Evolutionary conservation across 208 protist species (phyloP).

Genomic region (Vickermania spadyakhi): DNA sequence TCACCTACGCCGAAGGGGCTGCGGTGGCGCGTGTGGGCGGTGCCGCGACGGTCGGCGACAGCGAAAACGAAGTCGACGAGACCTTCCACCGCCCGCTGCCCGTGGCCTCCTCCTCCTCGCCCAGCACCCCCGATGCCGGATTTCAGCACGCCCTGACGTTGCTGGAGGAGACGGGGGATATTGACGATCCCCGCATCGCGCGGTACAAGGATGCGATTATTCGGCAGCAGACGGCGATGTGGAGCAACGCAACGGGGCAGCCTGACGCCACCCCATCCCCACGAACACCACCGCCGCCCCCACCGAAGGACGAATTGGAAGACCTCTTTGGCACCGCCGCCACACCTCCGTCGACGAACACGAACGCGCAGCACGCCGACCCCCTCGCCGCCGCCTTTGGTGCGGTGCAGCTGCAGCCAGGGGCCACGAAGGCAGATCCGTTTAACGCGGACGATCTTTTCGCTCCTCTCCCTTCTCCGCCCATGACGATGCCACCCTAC

Average conservation of each 20-base stretch:
- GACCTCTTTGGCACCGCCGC: constrained; percentile 46
- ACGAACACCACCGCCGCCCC: not conserved
- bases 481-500: not conserved
- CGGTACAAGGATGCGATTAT: constrained; percentile 44
- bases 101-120: not conserved
- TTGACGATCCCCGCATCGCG: constrained; percentile 45
- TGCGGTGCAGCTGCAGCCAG: constrained; percentile 8
- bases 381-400: not conserved
- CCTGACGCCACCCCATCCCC: not conserved
- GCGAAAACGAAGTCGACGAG: constrained; percentile 1
- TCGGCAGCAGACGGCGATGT: constrained; percentile 64
- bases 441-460: constrained; percentile 41
- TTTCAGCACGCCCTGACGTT: constrained; percentile 46
- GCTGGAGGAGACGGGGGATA: constrained; percentile 32
- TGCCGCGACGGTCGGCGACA: not conserved
- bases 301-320: constrained; percentile 51
- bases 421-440: constrained; percentile 9
- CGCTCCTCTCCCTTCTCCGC: constrained; percentile 1
- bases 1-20: constrained; percentile 33
- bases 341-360: not conserved
- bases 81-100: not conserved
- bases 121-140: constrained; percentile 13
- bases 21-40: not conserved
- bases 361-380: not conserved
- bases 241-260: constrained; percentile 25